Base-by-base conservation (phyloP, 2,329 filamentous ascomycete genomes). In the Coniochaeta prunicola region DNA sequence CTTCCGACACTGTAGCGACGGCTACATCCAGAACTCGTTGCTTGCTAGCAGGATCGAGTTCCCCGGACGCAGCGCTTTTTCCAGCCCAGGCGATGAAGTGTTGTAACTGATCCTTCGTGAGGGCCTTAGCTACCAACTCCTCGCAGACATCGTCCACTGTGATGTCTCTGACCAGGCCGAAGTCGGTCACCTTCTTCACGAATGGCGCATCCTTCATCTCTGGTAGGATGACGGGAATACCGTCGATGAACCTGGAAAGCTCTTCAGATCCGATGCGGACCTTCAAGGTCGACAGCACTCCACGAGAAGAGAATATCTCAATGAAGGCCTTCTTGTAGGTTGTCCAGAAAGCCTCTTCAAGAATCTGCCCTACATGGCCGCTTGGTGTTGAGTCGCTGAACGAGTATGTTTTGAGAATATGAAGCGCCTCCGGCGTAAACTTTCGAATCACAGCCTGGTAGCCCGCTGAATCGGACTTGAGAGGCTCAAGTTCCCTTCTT, bases 321-420 rank as follows among this genome's bases (percentile, higher is more conserved):
- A 97, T 91, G 0, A 85, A 88, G 2, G 91, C 86, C 63, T 88
- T 88, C 69, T 85, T 88, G 68, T 90, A 94, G 62, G 91, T 92
- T 36, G 86, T 96, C 94, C 94, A 99, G 70, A 99, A 99, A 0
- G 92, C 90, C 73, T 97, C 91, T 68, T 97, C 92, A 57, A 99
- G 91, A 61, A 91, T 88, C 68, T 91, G 86, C 0, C 92, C 91
- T 21, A 97, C 89, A 61, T 90, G 82, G 0, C 83, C 82, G 62
- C 90, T 96, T 1, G 94, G 94, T 0, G 96, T 97, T 1, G 94
- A 97, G 68, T 96, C 91, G 38, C 81, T 82, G 65, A 94, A 96
- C 0, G 89, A 90, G 70, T 94, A 99, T 19, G 94, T 93, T 64
- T 91, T 90, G 61, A 94, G 81, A 3, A 89, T 87, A 69, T 97